Base-by-base conservation (phyloP, 179 eudicot species). In the Patellifolia procumbens region DNA sequence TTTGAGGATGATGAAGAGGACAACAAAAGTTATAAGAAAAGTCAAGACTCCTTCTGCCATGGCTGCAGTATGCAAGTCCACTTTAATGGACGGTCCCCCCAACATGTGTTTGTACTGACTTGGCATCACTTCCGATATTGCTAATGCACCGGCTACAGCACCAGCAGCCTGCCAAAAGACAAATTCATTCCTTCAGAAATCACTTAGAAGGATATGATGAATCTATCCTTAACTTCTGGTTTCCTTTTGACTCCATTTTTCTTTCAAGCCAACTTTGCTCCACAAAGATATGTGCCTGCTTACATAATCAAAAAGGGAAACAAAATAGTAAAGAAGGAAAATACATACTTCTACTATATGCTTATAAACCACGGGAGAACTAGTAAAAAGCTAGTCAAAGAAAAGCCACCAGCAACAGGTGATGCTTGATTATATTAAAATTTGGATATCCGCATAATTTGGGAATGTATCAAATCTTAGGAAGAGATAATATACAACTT, bases 11-110 rank as follows among this genome's bases (percentile, higher is more conserved):
- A 94, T 84, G 63, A 86, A 10, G 35, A 94, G 91, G 45, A 87
- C 96, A 46, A 75, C 81, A 81, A 90, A 84, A 39, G 90, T 92
- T 29, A 92, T 88, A 43, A 80, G 48, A 78, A 92, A 92, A 22
- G 98, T 94, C 77, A 92, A 81, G 43, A 92, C 69, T 53, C 95
- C 91, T 84, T 94, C 98, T 4, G 93, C 97, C 45, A 85, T 73
- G 17, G 98, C 98, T 74, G 97, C 98, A 37, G 95, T 93, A 80
- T 92, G 93, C 82, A 87, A 45, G 78, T 89, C 97, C 37, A 91
- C 98, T 78, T 89, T 90, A 65, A 93, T 76, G 20, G 90, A 85
- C 72, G 98, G 98, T 43, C 95, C 98, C 22, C 85, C 93, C 9
- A 93, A 76, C 92, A 89, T 88, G 80, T 90, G 92, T 78, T 89